phyloP scores from a whole-genome alignment of 345 rosid species.

The Acer saccharum region DNA sequence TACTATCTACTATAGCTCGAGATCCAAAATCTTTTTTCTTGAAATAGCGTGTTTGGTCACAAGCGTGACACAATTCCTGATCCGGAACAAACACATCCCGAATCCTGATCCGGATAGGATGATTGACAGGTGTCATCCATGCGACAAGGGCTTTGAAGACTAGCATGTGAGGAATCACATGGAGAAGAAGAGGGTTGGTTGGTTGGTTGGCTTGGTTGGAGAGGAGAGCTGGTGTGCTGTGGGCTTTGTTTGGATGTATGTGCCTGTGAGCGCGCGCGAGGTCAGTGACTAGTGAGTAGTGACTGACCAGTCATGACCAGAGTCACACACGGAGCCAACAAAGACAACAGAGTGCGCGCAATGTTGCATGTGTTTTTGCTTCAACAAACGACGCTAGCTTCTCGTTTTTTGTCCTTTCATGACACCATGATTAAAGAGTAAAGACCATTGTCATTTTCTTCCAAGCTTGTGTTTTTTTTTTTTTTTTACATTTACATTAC shows the following conservation, averaged over 20 bases:
- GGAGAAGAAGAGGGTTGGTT: not conserved
- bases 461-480: too few species aligned
- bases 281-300: not conserved
- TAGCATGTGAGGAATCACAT: slow-evolving; percentile 20
- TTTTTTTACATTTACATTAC: too few species aligned
- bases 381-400: not conserved
- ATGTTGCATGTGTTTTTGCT: not conserved
- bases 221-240: not conserved
- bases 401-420: too few species aligned
- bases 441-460: too few species aligned
- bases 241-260: slow-evolving; percentile 20
- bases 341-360: not conserved
- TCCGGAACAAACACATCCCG: not conserved
- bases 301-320: not conserved
- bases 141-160: not conserved
- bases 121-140: not conserved
- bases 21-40: slow-evolving; percentile 32
- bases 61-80: not conserved
- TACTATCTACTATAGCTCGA: slow-evolving; percentile 26
- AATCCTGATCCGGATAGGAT: slow-evolving; percentile 11
- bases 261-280: not conserved
- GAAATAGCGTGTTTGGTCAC: slow-evolving; percentile 22
- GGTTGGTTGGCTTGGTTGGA: not conserved
- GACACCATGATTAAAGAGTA: too few species aligned
- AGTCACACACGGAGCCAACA: not conserved